These are phyloP conservation scores for Phytophthora nicotianae DNA, from an alignment of 352 stramenopile species.

Conservation along the genomic window DNA sequence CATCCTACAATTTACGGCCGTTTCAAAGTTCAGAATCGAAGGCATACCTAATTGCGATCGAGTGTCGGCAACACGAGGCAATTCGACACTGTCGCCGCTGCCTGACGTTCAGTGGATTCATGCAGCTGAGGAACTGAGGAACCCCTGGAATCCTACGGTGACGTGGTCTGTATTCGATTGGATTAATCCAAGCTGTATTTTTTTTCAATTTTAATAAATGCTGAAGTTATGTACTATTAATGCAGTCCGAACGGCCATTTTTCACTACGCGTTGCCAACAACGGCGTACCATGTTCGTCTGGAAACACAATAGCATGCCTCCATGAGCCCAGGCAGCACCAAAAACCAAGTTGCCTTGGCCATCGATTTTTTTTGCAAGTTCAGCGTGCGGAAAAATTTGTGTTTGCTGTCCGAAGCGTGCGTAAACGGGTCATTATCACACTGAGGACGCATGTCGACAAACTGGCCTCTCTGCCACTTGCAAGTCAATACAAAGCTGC, in stretches of 20 bases:
- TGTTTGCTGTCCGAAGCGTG: constrained; percentile 5
- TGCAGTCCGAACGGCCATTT: neutral
- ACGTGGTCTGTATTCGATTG: too few relatives aligned
- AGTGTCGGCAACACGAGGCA: too few relatives aligned
- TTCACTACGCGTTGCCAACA: too few relatives aligned
- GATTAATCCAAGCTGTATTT: too few relatives aligned
- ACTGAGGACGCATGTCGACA: constrained; percentile 1
- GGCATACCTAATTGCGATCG: neutral
- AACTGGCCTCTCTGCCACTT: constrained; percentile 17
- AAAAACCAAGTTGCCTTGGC: too few relatives aligned
- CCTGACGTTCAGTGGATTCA: neutral
- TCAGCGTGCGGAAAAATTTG: constrained; percentile 14
- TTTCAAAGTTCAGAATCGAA: constrained; percentile 6
- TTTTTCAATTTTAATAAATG: too few relatives aligned
- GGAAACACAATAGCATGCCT: neutral
- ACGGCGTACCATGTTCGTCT: too few relatives aligned
- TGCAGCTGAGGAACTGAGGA: too few relatives aligned
- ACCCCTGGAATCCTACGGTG: too few relatives aligned
- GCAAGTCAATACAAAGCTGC: constrained; percentile 8
- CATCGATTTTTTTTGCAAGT: neutral
- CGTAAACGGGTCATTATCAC: neutral
- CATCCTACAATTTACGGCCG: neutral
- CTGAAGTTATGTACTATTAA: too few relatives aligned
- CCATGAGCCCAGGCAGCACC: neutral
- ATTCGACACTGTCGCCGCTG: too few relatives aligned